Conservation (phyloP, 495 filamentous ascomycete genomes). For the Lophiostoma macrostomum region DNA sequence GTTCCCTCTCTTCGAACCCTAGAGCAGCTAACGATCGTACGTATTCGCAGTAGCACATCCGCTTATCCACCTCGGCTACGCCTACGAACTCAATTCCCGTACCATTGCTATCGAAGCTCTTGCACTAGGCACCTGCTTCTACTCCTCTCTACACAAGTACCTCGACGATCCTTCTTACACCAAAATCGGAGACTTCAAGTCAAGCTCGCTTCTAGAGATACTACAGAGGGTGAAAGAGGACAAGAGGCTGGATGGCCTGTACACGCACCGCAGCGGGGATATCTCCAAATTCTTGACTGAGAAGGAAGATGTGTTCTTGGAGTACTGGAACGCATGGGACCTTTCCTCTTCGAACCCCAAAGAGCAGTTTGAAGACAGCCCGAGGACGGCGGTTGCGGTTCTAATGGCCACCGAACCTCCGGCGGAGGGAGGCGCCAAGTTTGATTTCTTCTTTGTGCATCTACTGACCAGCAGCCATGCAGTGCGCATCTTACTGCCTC, state of each 20-base stretch:
- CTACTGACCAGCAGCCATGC: constrained; percentile 82
- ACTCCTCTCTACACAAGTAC: constrained; percentile 75
- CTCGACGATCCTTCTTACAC: constrained; percentile 67
- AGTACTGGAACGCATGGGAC: constrained; percentile 86
- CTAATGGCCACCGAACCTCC: constrained; percentile 60
- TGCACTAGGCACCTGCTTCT: constrained; percentile 63
- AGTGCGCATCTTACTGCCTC: constrained; percentile 75
- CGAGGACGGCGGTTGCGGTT: constrained; percentile 70
- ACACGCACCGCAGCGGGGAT: constrained; percentile 54
- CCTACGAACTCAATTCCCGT: constrained; percentile 73
- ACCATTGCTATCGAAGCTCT: constrained; percentile 85
- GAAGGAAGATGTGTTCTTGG: constrained; percentile 65
- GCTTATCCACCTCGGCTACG: constrained; percentile 85
- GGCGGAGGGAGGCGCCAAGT: constrained; percentile 55
- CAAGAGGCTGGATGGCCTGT: constrained; percentile 57
- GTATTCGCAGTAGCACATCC: constrained; percentile 75
- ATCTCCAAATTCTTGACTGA: constrained; percentile 63
- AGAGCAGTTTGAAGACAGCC: constrained; percentile 72
- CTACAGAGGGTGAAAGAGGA: constrained; percentile 56
- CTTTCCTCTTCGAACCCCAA: constrained; percentile 60
- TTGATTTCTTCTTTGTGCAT: constrained; percentile 85
- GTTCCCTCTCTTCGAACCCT: constrained; percentile 2
- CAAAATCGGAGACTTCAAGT: constrained; percentile 41
- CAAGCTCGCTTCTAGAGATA: constrained; percentile 63
- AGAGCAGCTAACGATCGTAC: too few species aligned